Base-by-base conservation (phyloP, 1,284 basidiomycete species). In the Laetiporus sulphureus region DNA sequence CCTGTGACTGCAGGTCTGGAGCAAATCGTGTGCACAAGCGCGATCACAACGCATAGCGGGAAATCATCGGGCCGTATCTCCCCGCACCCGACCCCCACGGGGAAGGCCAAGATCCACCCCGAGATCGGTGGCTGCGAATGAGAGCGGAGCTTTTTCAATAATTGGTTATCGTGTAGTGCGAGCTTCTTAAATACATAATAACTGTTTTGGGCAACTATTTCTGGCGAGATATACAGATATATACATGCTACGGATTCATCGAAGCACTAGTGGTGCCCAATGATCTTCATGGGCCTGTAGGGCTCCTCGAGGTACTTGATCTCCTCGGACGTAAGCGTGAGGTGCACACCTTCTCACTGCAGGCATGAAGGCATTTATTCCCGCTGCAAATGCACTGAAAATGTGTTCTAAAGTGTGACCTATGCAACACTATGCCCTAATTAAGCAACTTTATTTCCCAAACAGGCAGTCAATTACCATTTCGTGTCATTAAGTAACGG, bases 291-390 rank as follows among this genome's bases (percentile, higher is more conserved):
- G n/a, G 51, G 46, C 43, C 34, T 40, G 49, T 53, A 51, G 19
- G 51, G 51, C 45, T 53, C 51, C 40, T 53, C 46, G 15, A 50
- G 45, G 22, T 43, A 47, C 24, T 37, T 37, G 23, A 37, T 19
- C 24, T 37, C 36, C n/a, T 37, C 36, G 30, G 44, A 44, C 2
- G 50, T 45, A 12, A 52, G 36, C 41, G 42, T 36, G 15, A 52
- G 42, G 24, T 47, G 29, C 8, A 66, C 37, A 2, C 56, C 59
- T 20, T 46, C 59, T 67, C 19, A 11, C 13, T n/a, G 8, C 30
- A 19, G 12, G 21, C 30, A 16, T n/a, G 18, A n/a, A 10, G 15
- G 19, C 18, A 32, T 22, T 13, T 4, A 4, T 25, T 15, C 6
- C 13, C 39, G 34, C 7, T 11, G 5, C 12, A 34, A 5, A 39